phyloP scores from a whole-genome alignment of 352 stramenopile genomes.

The Pythium grandisporangium region DNA sequence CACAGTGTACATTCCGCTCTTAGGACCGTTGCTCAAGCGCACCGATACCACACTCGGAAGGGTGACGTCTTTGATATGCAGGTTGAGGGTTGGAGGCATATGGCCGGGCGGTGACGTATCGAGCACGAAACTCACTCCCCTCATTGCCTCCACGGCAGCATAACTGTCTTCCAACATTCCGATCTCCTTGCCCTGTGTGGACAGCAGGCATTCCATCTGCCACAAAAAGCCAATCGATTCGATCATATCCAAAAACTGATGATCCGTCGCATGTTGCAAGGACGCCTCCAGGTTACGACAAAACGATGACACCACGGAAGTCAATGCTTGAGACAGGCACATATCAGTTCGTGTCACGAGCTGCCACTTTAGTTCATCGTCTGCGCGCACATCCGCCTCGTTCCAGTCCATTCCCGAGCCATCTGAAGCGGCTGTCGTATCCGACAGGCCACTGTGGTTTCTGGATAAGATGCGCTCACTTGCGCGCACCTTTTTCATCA shows the following conservation, averaged over 20 bases:
- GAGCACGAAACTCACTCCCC: constrained; percentile 54
- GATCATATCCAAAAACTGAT: constrained; percentile 47
- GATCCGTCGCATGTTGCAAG: constrained; percentile 49
- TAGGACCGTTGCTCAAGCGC: constrained; percentile 41
- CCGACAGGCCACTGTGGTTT: constrained; percentile 30
- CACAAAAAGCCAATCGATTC: constrained; percentile 72
- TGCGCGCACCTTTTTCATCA: constrained; percentile 33
- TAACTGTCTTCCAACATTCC: constrained; percentile 92
- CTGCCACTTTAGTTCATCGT: constrained; percentile 70
- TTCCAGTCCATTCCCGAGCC: constrained; percentile 56
- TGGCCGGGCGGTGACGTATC: constrained; percentile 51
- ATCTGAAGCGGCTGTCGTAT: constrained; percentile 11
- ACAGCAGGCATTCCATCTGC: constrained; percentile 90
- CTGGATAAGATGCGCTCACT: constrained; percentile 28
- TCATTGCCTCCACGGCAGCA: constrained; percentile 68
- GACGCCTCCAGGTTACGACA: constrained; percentile 61
- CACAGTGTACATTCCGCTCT: constrained; percentile 36
- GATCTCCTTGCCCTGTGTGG: constrained; percentile 92
- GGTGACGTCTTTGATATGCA: constrained; percentile 67
- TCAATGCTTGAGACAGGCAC: constrained; percentile 71
- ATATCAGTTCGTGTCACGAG: constrained; percentile 70
- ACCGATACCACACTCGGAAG: constrained; percentile 69
- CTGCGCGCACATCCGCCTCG: constrained; percentile 25
- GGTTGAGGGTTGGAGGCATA: constrained; percentile 57
- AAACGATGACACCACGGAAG: constrained; percentile 62